Base-by-base conservation (phyloP, 805 yeast species). In the Cyberlindnera mrakii region DNA sequence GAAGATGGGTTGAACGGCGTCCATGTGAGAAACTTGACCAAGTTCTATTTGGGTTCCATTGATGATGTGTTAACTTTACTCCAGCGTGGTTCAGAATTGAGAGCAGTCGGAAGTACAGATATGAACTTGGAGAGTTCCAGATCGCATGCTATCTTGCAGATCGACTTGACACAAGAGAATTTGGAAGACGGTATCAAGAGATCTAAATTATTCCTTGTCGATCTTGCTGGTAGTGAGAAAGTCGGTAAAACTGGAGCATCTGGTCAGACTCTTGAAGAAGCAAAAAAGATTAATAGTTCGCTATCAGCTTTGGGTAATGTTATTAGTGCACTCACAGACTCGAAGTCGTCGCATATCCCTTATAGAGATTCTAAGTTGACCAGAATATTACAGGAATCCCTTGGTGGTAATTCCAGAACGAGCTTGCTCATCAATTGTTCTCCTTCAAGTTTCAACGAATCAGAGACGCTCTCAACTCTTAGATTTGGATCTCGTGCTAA, bases 141-240 rank as follows among this genome's bases (percentile, higher is more conserved):
- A 49, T 82, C 95, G 0, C 96, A 88, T 60, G 79, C 91, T 0
- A 83, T 89, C 27, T 78, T 87, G 48, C 83, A 82, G 42, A 68
- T 90, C 5, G 75, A 74, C 40, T 65, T 89, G 6, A 67, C 74
- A n/a, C 91, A 85, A 54, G 77, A 75, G 55, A 71, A 75, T 51
- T 47, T 63, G 4, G 69, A 73, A n/a, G 85, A 84, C 13, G 70
- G 77, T 6, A 68, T 75, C 17, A 82, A 77, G 57, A 68, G 72
- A 32, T 82, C 89, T 5, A 78, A 76, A 45, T 67, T 88, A 46
- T 83, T 80, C 53, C 62, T 88, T 31, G 91, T 87, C 11, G 96
- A 88, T 63, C 69, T 88, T 49, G 96, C 96, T 0, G 96, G 96
- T 6, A 81, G 91, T 18, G 96, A 90, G 60, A 85, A 80, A 59